Conservation (phyloP, 2,329 filamentous ascomycete species). For the Amauroascus niger region DNA sequence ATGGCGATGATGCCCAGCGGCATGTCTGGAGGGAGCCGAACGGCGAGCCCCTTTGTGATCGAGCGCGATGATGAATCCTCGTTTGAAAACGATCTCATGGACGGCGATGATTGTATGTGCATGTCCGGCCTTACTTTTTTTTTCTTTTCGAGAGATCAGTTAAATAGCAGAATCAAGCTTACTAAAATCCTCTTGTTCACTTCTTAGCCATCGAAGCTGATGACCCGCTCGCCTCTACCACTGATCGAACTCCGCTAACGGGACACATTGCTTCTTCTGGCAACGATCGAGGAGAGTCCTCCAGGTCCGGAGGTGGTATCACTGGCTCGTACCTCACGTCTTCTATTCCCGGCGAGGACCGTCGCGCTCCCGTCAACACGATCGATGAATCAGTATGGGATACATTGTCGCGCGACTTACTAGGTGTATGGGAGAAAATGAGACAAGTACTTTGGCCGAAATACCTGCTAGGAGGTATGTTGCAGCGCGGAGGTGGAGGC, state of each 20-base stretch:
- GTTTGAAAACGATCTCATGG: conserved; percentile 63
- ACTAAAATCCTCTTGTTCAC: neutral
- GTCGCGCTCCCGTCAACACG: conserved; percentile 77
- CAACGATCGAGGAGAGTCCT: conserved; percentile 42
- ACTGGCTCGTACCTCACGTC: conserved; percentile 80
- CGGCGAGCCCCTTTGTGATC: conserved; percentile 45
- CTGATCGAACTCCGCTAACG: conserved; percentile 68
- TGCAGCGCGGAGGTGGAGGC: conserved; percentile 48
- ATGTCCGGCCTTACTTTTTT: neutral
- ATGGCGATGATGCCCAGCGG: conserved; percentile 29
- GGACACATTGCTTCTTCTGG: conserved; percentile 55
- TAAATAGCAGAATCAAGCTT: neutral
- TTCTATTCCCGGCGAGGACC: conserved; percentile 84
- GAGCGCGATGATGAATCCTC: conserved; percentile 53
- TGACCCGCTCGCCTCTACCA: conserved; percentile 61
- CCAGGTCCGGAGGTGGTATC: conserved; percentile 29
- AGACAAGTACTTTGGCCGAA: conserved; percentile 92
- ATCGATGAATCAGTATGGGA: conserved; percentile 98
- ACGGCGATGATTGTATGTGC: conserved; percentile 57
- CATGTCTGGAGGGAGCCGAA: conserved; percentile 26
- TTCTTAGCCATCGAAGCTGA: conserved; percentile 74
- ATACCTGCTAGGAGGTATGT: conserved; percentile 67
- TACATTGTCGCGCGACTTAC: conserved; percentile 81
- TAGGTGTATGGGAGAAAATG: conserved; percentile 97
- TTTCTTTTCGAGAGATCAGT: too few relatives aligned